Base-by-base conservation (phyloP, 139 green algal genomes). In the Desmodesmus armatus region DNA sequence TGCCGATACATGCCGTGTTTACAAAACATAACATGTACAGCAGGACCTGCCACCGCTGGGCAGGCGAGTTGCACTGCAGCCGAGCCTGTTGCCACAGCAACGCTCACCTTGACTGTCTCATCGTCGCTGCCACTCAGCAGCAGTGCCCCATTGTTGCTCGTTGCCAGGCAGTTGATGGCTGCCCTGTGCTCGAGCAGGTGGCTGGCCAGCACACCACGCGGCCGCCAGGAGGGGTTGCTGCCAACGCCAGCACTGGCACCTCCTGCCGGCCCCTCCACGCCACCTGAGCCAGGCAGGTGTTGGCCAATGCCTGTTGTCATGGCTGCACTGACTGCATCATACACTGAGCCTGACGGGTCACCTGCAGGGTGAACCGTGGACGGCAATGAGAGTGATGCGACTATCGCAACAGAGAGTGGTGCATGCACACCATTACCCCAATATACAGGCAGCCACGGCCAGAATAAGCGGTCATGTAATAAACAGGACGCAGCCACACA, bases 181-280 rank as follows among this genome's bases (percentile, higher is more conserved):
- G 76, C 63, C 2, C 76, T 86, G 89, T 99, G 97, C 90, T 99
- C 97, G 17, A 89, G 87, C 69, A 99, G 88, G 79, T 99, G 96
- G 13, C 92, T 95, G 19, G 98, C 79, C 85, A 99, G 88, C 58
- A 99, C 93, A 0, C 97, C 97, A 4, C 93, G 85, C 0, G 97
- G 97, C 60, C 90, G 89, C 96, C 96, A 99, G 23, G 89, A 82
- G 35, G 78, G 43, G 15, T n/a, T n/a, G n/a, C n/a, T n/a, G n/a
- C 78, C 60, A 3, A 35, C 79, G 23, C 78, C 74, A 15, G 67
- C 60, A 23, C 53, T 71, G 35, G 33, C 39, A 29, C 40, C 58
- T 21, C 60, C 77, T 31, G 74, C 19, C 9, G 9, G 13, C 47
- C 47, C 47, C 13, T 33, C 13, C 60, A 33, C 60, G 13, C n/a